Base-by-base conservation (phyloP, 306 rosid species). In the Citrullus amarus region DNA sequence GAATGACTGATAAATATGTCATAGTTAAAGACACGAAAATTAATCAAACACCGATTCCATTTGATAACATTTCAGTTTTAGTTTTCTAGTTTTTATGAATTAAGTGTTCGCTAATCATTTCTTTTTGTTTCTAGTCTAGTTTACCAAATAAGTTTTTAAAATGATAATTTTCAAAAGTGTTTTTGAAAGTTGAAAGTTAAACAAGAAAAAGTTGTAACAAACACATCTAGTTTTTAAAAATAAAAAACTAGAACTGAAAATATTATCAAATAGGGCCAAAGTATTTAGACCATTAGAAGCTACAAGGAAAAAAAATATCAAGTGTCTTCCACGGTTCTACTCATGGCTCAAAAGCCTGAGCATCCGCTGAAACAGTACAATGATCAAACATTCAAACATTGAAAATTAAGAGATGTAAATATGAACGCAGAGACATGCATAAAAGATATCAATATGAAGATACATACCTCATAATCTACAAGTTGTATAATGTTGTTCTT, bases 401-500 rank as follows among this genome's bases (percentile, higher is more conserved):
- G 48, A 53, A 15, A 51, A 16, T 17, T 48, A 16, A 51, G 60
- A 32, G 22, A 9, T 15, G 46, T 15, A 73, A 73, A 53, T 8
- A 16, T 28, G 77, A 73, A 50, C 16, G 78, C 43, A 73, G 28
- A 54, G 5, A 25, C 57, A 13, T 12, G 54, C 55, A 82, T 34
- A 72, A 63, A 77, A 58, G 57, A 81, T 67, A 38, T 46, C 55
- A 68, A 63, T 77, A 43, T 72, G 69, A 76, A 72, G 84, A 66
- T 46, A 78, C 70, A 61, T 89, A 95, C 98, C 97, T 95, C 97
- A 56, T 89, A 89, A 83, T 95, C 98, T 74, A 95, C 81, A 78
- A 92, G 96, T 85, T 95, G 97, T 86, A 95, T 95, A 20, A 95
- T 91, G 77, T 95, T 87, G 85, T 85, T 83, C 81, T 87, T 92